phyloP scores from a whole-genome alignment of 169 alveolate genomes.

The Cardiosporidium cionae region DNA sequence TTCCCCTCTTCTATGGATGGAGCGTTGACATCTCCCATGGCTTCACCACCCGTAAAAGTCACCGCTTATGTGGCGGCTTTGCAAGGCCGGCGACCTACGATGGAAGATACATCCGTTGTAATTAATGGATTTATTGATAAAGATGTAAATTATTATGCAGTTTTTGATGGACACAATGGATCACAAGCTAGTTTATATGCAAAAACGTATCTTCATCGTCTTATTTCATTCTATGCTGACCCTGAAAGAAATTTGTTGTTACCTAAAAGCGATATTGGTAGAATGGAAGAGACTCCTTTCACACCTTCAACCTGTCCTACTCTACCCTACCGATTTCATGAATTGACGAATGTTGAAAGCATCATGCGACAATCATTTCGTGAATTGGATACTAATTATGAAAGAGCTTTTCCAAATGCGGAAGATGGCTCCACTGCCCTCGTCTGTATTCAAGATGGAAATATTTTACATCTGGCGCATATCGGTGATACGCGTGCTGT shows the following conservation, averaged over 20 bases:
- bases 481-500: slow-evolving; percentile 67
- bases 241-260: too few species aligned
- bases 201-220: slow-evolving; percentile 28
- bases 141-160: slow-evolving; percentile 44
- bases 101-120: slow-evolving; percentile 48
- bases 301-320: too few species aligned
- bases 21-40: too few species aligned
- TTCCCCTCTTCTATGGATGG: too few species aligned
- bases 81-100: slow-evolving; percentile 34
- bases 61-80: too few species aligned
- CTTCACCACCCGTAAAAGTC: too few species aligned
- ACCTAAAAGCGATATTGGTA: too few species aligned
- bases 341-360: too few species aligned
- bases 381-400: background rate
- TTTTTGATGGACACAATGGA: slow-evolving; percentile 63
- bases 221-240: too few species aligned
- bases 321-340: too few species aligned
- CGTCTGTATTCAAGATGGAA: slow-evolving; percentile 30
- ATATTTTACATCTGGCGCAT: slow-evolving; percentile 46
- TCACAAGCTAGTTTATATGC: slow-evolving; percentile 38
- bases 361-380: too few species aligned
- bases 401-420: background rate
- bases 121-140: slow-evolving; percentile 30
- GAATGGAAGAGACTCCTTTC: background rate
- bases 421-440: slow-evolving; percentile 55